A percentile compares a stretch with the other conserved stretches of the same genome.
Evolutionary conservation across 2,329 filamentous ascomycete species (phyloP).

Genomic region (Pseudocercospora macadamiae): DNA sequence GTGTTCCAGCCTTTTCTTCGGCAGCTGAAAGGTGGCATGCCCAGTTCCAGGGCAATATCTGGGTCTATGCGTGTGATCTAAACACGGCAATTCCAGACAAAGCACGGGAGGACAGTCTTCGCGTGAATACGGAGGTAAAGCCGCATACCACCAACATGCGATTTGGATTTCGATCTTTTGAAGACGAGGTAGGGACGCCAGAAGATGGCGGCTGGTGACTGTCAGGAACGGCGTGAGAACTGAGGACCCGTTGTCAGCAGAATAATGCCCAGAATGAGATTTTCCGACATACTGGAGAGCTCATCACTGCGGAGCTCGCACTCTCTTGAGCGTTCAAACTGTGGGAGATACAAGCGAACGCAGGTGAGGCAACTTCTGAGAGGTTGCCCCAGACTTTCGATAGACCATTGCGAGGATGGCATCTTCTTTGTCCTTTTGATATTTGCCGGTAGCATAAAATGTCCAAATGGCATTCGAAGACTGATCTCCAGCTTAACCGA

Average conservation of each 20-base stretch:
- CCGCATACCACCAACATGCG: not conserved
- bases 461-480: not conserved
- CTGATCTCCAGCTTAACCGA: not conserved
- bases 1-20: not conserved
- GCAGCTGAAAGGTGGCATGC: no score
- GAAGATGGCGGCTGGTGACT: not conserved
- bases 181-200: not conserved
- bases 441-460: not conserved
- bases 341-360: not conserved
- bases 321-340: not conserved
- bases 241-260: not conserved
- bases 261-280: not conserved
- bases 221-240: not conserved
- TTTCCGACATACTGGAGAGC: not conserved
- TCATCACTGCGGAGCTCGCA: not conserved
- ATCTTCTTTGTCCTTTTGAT: not conserved
- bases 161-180: not conserved
- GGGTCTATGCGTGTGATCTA: not conserved
- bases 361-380: not conserved
- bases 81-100: not conserved
- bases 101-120: not conserved
- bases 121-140: not conserved
- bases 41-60: not conserved
- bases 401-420: not conserved
- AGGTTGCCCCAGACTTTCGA: not conserved